phyloP scores from a whole-genome alignment of 106 monocot genomes.

The Vanilla planifolia region DNA sequence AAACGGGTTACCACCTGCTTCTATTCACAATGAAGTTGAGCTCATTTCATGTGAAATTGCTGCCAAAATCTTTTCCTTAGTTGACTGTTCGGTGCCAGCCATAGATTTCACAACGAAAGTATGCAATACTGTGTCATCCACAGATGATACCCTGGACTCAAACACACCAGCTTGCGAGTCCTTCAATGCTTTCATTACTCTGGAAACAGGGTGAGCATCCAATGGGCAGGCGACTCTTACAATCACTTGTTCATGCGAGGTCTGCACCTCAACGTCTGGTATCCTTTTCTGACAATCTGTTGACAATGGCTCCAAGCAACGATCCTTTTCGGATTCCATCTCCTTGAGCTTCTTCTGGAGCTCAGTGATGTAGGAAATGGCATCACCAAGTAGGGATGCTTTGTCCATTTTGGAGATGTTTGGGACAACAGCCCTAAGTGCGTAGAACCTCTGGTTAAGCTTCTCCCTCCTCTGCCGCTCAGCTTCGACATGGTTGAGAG shows the following conservation, averaged over 20 bases:
- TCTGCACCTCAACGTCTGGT: constrained; percentile 47
- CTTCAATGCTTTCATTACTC: constrained; percentile 58
- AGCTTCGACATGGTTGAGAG: constrained; percentile 66
- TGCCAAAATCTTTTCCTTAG: constrained; percentile 57
- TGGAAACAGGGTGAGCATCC: constrained; percentile 63
- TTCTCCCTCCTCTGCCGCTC: constrained; percentile 75
- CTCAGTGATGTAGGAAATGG: constrained; percentile 66
- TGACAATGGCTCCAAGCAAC: constrained; percentile 8
- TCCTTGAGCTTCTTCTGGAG: constrained; percentile 72
- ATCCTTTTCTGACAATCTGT: background rate
- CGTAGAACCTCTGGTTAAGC: constrained; percentile 78
- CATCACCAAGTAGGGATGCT: constrained; percentile 63
- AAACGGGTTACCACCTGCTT: no score
- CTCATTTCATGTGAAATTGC: constrained; percentile 50
- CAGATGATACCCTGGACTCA: constrained; percentile 45
- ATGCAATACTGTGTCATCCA: constrained; percentile 46
- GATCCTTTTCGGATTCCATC: constrained; percentile 50
- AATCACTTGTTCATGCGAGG: constrained; percentile 47
- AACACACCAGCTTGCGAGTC: constrained; percentile 49
- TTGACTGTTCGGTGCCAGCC: constrained; percentile 37
- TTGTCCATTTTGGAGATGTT: constrained; percentile 86
- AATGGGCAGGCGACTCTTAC: constrained; percentile 65
- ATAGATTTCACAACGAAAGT: constrained; percentile 66
- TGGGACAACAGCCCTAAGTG: constrained; percentile 65
- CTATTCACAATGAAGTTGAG: constrained; percentile 1